Evolutionary conservation across 495 filamentous ascomycete species (phyloP).

Genomic region (Penicillium subrubescens): DNA sequence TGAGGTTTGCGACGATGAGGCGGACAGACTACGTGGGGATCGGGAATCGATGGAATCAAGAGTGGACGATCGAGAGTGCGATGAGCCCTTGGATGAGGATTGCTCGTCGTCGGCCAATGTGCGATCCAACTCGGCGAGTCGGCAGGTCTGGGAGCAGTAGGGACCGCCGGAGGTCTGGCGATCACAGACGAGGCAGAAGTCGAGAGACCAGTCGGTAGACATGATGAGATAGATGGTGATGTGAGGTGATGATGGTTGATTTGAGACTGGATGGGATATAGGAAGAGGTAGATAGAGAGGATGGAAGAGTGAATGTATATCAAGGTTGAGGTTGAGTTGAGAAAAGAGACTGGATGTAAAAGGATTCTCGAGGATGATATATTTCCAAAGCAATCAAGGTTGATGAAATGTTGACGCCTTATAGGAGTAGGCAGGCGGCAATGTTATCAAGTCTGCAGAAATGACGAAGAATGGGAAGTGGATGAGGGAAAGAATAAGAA

Average conservation of each 20-base stretch:
- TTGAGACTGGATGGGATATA: background rate
- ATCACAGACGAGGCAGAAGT: conserved; percentile 95
- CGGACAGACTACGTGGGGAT: conserved; percentile 55
- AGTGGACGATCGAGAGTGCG: conserved; percentile 44
- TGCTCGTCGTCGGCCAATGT: conserved; percentile 42
- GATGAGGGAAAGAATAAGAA: conserved; percentile 7
- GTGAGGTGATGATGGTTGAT: background rate
- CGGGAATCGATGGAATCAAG: conserved; percentile 18
- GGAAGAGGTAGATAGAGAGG: background rate
- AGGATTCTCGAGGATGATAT: background rate
- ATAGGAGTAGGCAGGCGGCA: background rate
- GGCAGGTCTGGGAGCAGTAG: conserved; percentile 94
- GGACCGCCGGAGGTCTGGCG: conserved; percentile 73
- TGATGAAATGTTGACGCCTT: background rate
- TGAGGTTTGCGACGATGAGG: conserved; percentile 83
- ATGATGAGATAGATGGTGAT: too few species aligned
- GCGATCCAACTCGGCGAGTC: conserved; percentile 83
- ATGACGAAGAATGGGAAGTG: conserved; percentile 1
- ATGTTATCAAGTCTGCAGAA: conserved; percentile 3
- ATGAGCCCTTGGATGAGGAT: conserved; percentile 44
- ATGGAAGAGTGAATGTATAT: background rate
- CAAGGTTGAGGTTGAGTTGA: too few species aligned
- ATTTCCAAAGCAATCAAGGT: background rate
- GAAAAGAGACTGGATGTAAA: conserved; percentile 2
- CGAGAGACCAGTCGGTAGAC: conserved; percentile 83